Evolutionary conservation across 106 monocot genomes (phyloP).

Genomic region (Dioscorea zingiberensis): DNA sequence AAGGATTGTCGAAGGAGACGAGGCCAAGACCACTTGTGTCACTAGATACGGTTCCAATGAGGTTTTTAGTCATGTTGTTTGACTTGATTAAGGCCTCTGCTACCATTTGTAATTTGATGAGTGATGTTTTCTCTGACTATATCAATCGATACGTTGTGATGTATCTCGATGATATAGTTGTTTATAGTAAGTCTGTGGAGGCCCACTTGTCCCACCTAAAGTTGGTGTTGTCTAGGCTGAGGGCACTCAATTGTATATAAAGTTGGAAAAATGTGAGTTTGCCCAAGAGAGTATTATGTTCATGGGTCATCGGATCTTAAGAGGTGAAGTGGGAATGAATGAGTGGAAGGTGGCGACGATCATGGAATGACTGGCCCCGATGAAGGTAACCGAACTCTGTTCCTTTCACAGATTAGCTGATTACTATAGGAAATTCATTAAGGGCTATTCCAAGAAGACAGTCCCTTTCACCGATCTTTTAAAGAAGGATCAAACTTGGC

Average conservation of each 20-base stretch:
- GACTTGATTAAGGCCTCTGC: background rate
- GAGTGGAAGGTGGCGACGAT: background rate
- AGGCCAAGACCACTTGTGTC: no score
- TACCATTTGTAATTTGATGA: background rate
- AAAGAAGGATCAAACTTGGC: background rate
- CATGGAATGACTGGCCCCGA: background rate
- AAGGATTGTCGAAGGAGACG: background rate
- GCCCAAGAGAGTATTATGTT: background rate
- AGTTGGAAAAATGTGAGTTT: background rate
- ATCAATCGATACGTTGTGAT: background rate
- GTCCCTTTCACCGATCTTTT: no score
- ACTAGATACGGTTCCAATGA: background rate
- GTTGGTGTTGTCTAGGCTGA: background rate
- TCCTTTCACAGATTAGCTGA: background rate
- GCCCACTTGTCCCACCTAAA: background rate
- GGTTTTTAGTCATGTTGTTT: background rate
- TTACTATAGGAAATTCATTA: background rate
- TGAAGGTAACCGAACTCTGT: background rate
- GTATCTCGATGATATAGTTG: background rate
- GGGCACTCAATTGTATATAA: background rate
- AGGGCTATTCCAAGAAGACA: background rate
- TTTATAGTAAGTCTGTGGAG: background rate
- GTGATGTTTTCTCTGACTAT: background rate
- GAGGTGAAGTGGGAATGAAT: background rate
- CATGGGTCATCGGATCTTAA: background rate